Evolutionary conservation across 805 yeast species (phyloP), one percentile per base, ranked within the genome.

Genomic region (Starmerella powellii): DNA sequence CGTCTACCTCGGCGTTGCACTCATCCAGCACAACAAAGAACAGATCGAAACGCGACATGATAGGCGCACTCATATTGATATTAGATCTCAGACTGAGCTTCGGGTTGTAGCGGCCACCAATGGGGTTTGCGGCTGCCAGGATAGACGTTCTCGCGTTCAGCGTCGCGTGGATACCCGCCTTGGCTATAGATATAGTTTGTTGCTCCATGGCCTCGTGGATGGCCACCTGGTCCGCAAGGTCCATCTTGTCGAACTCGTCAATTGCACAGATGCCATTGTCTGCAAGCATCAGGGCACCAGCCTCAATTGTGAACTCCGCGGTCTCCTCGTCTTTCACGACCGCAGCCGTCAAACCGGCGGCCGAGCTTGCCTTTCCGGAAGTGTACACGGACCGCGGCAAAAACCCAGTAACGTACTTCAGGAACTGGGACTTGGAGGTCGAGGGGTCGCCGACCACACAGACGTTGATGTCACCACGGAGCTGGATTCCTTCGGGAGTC

Each of bases 151-250:
- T 73, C 1, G 98, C 98, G 61, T 91, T 91, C 56, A 91, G 67
- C 1, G 98, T 91, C 2, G 98, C 97, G 58, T 91, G 96, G 50
- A 91, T 91, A 57, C 98, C 98, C 1, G 98, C 98, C 61, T 91
- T 91, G 10, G 98, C 96, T 56, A 91, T 91, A 13, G 96, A 87
- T 52, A 91, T 91, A 0, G 98, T 91, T 63, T 91, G 98, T 65
- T 91, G 98, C 71, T 91, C 98, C 98, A 91, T 91, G 19, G 97
- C 98, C 66, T 91, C 98, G 65, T 91, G 98, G 66, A 91, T 88
- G 3, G 97, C 97, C 42, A 91, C 97, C 64, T 91, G 97, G 63
- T 91, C 97, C 1, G 78, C 64, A 33, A 87, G 63, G 62, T 88
- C 96, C 98, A 91, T 91, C 67, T 91, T 91, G 60, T 91, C 98